A percentile compares a stretch with the other conserved stretches of the same genome.
phyloP scores from a whole-genome alignment of 208 protist species.

The Naegleria fowleri region DNA sequence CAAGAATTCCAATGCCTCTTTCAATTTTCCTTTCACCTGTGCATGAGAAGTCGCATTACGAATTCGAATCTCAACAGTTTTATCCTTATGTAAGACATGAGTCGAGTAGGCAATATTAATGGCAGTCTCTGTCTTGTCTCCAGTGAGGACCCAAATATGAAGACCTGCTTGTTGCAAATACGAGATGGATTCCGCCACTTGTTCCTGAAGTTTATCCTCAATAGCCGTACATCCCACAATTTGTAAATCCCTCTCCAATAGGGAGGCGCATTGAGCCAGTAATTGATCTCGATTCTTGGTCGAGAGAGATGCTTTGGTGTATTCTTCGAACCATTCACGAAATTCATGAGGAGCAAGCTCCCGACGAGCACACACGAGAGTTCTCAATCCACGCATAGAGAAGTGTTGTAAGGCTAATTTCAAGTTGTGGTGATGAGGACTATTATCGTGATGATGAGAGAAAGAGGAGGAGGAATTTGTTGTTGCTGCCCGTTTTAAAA shows the following conservation, averaged over 20 bases:
- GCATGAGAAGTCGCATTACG: neutral
- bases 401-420: constrained; percentile 36
- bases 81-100: constrained; percentile 54
- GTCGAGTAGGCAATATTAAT: constrained; percentile 78
- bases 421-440: constrained; percentile 30
- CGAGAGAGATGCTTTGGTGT: constrained; percentile 54
- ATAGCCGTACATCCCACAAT: constrained; percentile 85
- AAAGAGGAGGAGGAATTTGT: constrained; percentile 34
- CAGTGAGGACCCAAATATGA: constrained; percentile 94
- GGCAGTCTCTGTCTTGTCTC: constrained; percentile 95
- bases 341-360: constrained; percentile 56
- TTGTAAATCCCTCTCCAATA: constrained; percentile 67
- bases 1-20: neutral
- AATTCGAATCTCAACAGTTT: constrained; percentile 37
- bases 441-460: too few species aligned
- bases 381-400: constrained; percentile 60
- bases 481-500: constrained; percentile 46
- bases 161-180: constrained; percentile 70
- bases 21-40: constrained; percentile 22
- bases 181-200: constrained; percentile 79
- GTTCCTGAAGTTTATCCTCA: constrained; percentile 90
- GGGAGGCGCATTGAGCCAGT: constrained; percentile 54
- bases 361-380: constrained; percentile 61
- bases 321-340: constrained; percentile 54
- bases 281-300: constrained; percentile 58